Evolutionary conservation across 306 rosid genomes (phyloP).

Genomic region (Cucumis melo): DNA sequence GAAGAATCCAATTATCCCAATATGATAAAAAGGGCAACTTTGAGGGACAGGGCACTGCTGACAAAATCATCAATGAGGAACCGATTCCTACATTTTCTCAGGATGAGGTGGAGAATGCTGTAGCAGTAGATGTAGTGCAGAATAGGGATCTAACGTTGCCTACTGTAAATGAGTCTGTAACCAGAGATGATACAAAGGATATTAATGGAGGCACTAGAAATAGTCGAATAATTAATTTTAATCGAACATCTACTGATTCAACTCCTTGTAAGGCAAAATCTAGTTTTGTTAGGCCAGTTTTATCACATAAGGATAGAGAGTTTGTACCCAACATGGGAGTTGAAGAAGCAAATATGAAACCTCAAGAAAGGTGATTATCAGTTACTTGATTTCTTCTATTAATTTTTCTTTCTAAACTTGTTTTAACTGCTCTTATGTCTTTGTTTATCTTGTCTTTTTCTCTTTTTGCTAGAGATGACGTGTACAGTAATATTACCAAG

Average conservation of each 20-base stretch:
- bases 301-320: constrained; percentile 45
- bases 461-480: constrained; percentile 51
- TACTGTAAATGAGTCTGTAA: constrained; percentile 27
- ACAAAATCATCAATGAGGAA: constrained; percentile 15
- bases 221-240: constrained; percentile 68
- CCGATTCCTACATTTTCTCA: constrained; percentile 15
- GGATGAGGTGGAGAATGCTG: constrained; percentile 27
- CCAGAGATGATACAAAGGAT: constrained; percentile 42
- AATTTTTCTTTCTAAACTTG: background rate
- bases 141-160: constrained; percentile 24
- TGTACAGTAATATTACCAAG: constrained; percentile 33
- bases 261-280: constrained; percentile 52
- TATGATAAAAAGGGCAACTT: constrained; percentile 16
- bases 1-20: constrained; percentile 14
- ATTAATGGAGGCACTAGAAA: constrained; percentile 32
- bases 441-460: background rate
- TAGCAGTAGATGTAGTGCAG: constrained; percentile 26
- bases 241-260: constrained; percentile 33
- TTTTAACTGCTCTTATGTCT: constrained; percentile 2
- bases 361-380: constrained; percentile 49
- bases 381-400: background rate
- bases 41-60: constrained; percentile 16
- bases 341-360: constrained; percentile 33
- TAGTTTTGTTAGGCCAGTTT: constrained; percentile 28
- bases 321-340: constrained; percentile 24